Percentiles rank a stretch among this genome's conserved stretches.
Conservation (phyloP, 805 yeast species). For the Huiozyma naganishii region DNA sequence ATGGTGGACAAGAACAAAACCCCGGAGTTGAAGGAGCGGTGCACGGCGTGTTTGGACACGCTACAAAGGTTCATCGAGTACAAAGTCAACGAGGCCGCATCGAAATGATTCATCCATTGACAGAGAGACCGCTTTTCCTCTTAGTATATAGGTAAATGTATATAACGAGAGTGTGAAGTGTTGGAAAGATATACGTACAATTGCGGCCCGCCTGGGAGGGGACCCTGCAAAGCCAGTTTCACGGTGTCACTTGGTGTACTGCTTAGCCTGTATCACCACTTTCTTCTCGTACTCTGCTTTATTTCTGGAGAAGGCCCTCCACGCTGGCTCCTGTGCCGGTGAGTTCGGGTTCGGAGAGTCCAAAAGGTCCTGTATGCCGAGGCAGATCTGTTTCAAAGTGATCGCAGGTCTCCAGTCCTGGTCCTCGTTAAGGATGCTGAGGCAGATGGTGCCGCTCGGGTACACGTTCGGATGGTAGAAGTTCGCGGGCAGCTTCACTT, state of each 20-base stretch:
- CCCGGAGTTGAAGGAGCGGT: slow-evolving; percentile 45
- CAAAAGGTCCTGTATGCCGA: slow-evolving; percentile 87
- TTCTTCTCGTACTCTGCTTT: slow-evolving; percentile 58
- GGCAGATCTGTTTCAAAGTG: slow-evolving; percentile 74
- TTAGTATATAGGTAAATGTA: background rate
- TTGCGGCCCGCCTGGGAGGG: no score
- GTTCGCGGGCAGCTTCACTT: slow-evolving; percentile 76
- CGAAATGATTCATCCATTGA: background rate
- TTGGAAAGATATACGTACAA: no score
- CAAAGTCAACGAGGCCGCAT: slow-evolving; percentile 39
- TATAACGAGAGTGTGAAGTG: background rate
- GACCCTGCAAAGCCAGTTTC: no score
- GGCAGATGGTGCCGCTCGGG: slow-evolving; percentile 94
- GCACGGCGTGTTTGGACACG: slow-evolving; percentile 57
- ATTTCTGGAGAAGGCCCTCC: slow-evolving; percentile 72
- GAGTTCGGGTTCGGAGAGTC: slow-evolving; percentile 88
- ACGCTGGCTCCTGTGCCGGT: slow-evolving; percentile 97
- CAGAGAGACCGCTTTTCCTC: background rate
- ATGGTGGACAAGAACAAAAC: slow-evolving; percentile 56
- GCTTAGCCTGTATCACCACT: slow-evolving; percentile 71
- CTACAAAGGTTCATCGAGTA: slow-evolving; percentile 69
- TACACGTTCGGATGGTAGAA: slow-evolving; percentile 97
- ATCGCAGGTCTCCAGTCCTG: slow-evolving; percentile 98
- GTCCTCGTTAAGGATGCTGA: slow-evolving; percentile 84
- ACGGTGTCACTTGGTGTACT: slow-evolving; percentile 39